These are phyloP conservation scores for Leccinum cinnamomeum DNA, from an alignment of 1,284 basidiomycete species.

Conservation along the genomic window DNA sequence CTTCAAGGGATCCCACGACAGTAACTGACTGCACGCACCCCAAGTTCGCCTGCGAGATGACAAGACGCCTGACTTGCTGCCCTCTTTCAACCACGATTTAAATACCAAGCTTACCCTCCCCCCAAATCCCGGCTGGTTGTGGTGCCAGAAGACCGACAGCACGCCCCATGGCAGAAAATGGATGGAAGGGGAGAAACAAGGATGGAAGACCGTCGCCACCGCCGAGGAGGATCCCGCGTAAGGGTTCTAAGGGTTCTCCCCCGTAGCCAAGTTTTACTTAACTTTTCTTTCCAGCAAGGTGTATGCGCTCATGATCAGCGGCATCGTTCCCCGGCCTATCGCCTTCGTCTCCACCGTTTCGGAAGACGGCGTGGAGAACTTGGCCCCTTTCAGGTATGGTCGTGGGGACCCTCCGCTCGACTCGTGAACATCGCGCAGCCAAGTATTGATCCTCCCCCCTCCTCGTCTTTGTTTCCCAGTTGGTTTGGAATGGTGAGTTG, in stretches of 20 bases:
- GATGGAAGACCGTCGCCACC: constrained; percentile 60
- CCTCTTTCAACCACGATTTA: constrained; percentile 16
- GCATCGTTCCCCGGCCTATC: too few species aligned
- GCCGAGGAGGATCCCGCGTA: constrained; percentile 47
- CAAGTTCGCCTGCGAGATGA: neutral
- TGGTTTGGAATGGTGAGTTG: too few species aligned
- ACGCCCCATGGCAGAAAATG: constrained; percentile 49
- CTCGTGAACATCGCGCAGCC: neutral
- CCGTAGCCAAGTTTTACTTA: too few species aligned
- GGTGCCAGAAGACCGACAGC: constrained; percentile 51
- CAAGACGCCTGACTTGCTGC: constrained; percentile 33
- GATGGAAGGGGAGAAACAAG: constrained; percentile 50
- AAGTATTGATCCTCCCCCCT: too few species aligned
- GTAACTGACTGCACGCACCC: neutral
- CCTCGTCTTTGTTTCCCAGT: too few species aligned
- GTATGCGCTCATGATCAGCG: too few species aligned
- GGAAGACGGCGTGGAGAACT: too few species aligned
- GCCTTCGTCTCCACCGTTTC: too few species aligned
- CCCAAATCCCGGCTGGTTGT: constrained; percentile 60
- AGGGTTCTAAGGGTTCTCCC: neutral
- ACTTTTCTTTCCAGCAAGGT: too few species aligned
- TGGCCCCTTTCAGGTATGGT: neutral
- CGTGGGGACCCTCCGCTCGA: neutral
- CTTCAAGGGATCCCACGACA: constrained; percentile 70
- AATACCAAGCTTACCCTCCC: constrained; percentile 28